Evolutionary conservation across 2,329 filamentous ascomycete species (phyloP).

Genomic region (Bipolaris bicolor): DNA sequence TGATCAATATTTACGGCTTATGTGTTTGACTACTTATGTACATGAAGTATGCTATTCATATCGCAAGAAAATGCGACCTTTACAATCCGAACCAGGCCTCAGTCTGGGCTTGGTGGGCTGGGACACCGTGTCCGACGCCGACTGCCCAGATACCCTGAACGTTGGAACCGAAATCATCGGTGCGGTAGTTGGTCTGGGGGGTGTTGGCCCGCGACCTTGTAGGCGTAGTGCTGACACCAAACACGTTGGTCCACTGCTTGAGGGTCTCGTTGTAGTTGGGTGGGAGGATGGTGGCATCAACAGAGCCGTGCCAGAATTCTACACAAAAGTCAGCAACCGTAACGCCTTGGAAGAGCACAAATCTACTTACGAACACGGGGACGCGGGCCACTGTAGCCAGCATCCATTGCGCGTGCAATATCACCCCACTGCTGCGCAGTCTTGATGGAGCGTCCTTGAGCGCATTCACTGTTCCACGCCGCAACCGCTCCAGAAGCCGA

Average conservation of each 20-base stretch:
- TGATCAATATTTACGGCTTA: neutral
- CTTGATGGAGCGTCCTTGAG: conserved; percentile 50
- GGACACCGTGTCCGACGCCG: conserved; percentile 37
- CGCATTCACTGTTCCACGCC: conserved; percentile 61
- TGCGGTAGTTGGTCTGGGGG: conserved; percentile 38
- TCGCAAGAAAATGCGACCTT: neutral
- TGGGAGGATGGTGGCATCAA: conserved; percentile 58
- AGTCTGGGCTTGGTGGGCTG: conserved; percentile 30
- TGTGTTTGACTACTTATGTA: neutral
- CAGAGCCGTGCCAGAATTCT: conserved; percentile 64
- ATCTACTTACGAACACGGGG: conserved; percentile 54
- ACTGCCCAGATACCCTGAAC: conserved; percentile 38
- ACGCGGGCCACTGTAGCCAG: conserved; percentile 57
- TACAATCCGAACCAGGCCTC: conserved; percentile 41
- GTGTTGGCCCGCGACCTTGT: conserved; percentile 33
- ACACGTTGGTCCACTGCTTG: conserved; percentile 45
- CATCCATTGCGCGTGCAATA: conserved; percentile 57
- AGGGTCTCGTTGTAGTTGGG: conserved; percentile 63
- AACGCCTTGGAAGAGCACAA: neutral
- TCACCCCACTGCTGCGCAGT: conserved; percentile 56
- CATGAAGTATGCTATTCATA: neutral
- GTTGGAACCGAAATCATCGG: conserved; percentile 37
- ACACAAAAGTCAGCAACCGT: neutral
- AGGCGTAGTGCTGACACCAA: conserved; percentile 33
- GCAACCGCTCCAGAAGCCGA: conserved; percentile 50